A percentile compares a stretch with the other conserved stretches of the same genome.
Conservation (phyloP, 1,139 yeast genomes). For the Protomyces pachydermus region DNA sequence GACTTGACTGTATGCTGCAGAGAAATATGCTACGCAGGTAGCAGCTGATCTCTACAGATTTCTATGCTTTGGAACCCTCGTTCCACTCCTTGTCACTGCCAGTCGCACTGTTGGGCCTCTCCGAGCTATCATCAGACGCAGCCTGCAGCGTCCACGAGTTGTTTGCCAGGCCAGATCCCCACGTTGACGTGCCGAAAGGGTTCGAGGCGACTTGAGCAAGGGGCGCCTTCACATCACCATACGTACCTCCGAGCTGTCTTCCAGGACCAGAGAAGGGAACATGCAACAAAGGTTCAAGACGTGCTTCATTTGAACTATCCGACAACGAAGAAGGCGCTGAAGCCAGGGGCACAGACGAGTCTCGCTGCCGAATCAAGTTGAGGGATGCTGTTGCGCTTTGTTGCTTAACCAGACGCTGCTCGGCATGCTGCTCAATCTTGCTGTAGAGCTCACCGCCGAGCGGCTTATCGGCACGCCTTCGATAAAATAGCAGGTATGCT, state of each 20-base stretch:
- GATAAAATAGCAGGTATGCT: slow-evolving; percentile 81
- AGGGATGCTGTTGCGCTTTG: neutral
- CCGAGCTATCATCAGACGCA: neutral
- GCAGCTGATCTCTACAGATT: no score
- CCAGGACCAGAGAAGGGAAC: neutral
- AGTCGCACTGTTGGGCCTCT: neutral
- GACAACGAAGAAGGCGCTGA: neutral
- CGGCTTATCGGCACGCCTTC: slow-evolving; percentile 46
- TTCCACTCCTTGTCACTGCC: neutral
- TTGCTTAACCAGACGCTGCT: neutral
- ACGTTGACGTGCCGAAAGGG: neutral
- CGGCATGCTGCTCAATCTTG: neutral
- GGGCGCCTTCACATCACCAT: neutral
- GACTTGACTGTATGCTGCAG: neutral
- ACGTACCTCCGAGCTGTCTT: neutral
- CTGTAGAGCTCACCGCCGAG: slow-evolving; percentile 1
- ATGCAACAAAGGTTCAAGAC: neutral
- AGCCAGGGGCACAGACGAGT: neutral
- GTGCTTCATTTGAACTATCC: neutral
- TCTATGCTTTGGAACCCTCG: neutral
- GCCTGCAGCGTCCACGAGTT: neutral
- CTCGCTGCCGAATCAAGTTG: neutral
- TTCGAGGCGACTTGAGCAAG: neutral
- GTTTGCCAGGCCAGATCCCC: neutral
- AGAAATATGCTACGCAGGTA: neutral